phyloP scores from a whole-genome alignment of 2,329 filamentous ascomycete genomes.

The Arthroderma uncinatum region DNA sequence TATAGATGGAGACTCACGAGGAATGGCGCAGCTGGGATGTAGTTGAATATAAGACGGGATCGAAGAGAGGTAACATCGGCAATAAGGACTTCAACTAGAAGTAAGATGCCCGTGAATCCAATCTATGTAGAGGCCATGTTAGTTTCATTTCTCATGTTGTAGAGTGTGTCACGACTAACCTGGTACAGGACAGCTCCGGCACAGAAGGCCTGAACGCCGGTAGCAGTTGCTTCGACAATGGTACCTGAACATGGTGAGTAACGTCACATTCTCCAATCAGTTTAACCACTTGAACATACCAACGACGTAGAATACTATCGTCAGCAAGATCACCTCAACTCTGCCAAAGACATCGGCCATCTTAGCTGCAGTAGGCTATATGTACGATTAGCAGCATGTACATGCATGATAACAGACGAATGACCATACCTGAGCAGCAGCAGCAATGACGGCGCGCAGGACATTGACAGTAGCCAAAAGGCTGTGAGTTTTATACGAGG shows the following conservation, averaged over 20 bases:
- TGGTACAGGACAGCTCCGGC: slow-evolving; percentile 51
- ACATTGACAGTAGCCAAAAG: slow-evolving; percentile 50
- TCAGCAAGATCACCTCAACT: slow-evolving; percentile 46
- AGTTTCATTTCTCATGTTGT: not conserved
- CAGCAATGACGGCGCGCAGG: slow-evolving; percentile 48
- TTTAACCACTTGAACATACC: slow-evolving; percentile 22
- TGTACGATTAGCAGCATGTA: not conserved
- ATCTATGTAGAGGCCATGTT: slow-evolving; percentile 28
- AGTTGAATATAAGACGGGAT: slow-evolving; percentile 53
- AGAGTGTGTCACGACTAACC: slow-evolving; percentile 15
- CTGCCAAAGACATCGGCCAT: slow-evolving; percentile 54
- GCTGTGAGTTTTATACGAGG: slow-evolving; percentile 43
- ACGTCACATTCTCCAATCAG: not conserved
- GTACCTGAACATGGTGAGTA: slow-evolving; percentile 31
- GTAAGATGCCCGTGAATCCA: slow-evolving; percentile 51
- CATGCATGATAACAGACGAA: not conserved
- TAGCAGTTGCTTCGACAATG: slow-evolving; percentile 45
- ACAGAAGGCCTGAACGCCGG: slow-evolving; percentile 42
- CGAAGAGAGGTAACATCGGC: slow-evolving; percentile 54
- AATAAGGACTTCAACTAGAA: slow-evolving; percentile 54
- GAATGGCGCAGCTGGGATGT: slow-evolving; percentile 50
- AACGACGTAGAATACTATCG: slow-evolving; percentile 46
- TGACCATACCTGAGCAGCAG: slow-evolving; percentile 39
- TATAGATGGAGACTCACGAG: slow-evolving; percentile 26
- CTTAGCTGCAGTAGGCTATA: slow-evolving; percentile 48